Conservation (phyloP, 176 grass and related monocot species). For the Paspalum vaginatum region DNA sequence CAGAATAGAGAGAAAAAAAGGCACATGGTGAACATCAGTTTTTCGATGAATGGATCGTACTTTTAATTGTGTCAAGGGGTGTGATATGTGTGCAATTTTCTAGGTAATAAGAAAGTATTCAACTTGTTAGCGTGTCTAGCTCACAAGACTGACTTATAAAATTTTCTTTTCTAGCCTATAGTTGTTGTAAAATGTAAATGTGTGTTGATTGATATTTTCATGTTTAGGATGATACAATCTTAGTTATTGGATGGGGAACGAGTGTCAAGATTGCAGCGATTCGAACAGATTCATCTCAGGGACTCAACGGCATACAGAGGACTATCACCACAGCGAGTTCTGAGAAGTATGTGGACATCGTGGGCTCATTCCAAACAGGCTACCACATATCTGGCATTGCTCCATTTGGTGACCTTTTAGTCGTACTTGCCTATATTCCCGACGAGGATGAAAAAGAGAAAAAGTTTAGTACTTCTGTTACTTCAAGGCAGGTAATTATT, state of each 20-base stretch:
- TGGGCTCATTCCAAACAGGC: constrained; percentile 91
- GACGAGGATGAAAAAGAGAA: constrained; percentile 76
- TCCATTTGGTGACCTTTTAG: constrained; percentile 91
- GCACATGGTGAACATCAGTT: not conserved
- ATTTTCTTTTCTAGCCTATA: not conserved
- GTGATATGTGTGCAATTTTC: constrained; percentile 5
- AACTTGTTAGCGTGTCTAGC: not conserved
- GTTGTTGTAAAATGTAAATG: constrained; percentile 14
- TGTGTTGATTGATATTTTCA: constrained; percentile 35
- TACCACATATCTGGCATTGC: constrained; percentile 96
- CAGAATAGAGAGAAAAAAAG: not conserved
- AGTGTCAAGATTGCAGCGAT: constrained; percentile 89
- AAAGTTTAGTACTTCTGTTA: constrained; percentile 52
- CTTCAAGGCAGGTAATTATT: constrained; percentile 73
- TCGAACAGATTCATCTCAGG: constrained; percentile 64
- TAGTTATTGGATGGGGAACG: constrained; percentile 98
- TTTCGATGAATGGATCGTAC: constrained; percentile 13
- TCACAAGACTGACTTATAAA: not conserved
- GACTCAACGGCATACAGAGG: constrained; percentile 80
- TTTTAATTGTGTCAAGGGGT: constrained; percentile 1
- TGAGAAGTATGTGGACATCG: constrained; percentile 97
- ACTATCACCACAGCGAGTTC: constrained; percentile 54
- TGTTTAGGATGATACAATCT: constrained; percentile 83
- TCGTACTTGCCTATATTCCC: constrained; percentile 90
- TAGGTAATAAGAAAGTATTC: not conserved